Evolutionary conservation across 192 early-diverging fungal species (phyloP).

Genomic region (Umbelopsis sp.): DNA sequence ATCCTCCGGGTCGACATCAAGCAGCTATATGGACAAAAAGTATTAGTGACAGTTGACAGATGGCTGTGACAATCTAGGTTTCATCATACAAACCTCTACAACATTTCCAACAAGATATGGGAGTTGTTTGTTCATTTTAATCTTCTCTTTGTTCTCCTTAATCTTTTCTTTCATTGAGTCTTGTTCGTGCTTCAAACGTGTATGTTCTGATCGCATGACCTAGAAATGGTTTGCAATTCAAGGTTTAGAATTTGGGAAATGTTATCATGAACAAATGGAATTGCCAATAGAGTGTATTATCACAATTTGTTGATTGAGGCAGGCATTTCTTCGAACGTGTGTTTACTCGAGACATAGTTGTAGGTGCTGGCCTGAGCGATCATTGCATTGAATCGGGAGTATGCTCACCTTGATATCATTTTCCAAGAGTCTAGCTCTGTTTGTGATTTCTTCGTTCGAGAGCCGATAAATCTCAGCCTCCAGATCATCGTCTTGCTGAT

Average conservation of each 20-base stretch:
- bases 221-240: slow-evolving; percentile 26
- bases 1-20: slow-evolving; percentile 89
- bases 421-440: slow-evolving; percentile 89
- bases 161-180: slow-evolving; percentile 86
- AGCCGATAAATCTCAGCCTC: slow-evolving; percentile 89
- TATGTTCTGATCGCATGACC: slow-evolving; percentile 90
- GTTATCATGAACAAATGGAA: neutral
- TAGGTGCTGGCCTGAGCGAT: neutral
- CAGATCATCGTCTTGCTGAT: slow-evolving; percentile 66
- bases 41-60: neutral
- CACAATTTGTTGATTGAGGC: too few species aligned
- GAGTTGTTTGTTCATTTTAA: slow-evolving; percentile 96
- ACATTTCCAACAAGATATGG: slow-evolving; percentile 97
- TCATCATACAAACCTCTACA: slow-evolving; percentile 73
- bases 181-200: slow-evolving; percentile 90
- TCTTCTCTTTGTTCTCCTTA: slow-evolving; percentile 98
- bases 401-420: slow-evolving; percentile 90
- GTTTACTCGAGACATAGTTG: neutral
- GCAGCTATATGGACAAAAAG: slow-evolving; percentile 51
- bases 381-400: neutral
- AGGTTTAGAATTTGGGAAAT: neutral
- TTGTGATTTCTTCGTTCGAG: slow-evolving; percentile 89
- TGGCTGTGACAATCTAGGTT: neutral
- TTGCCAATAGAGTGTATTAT: too few species aligned
- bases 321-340: too few species aligned